Percentiles rank a stretch among this genome's conserved stretches.
phyloP scores from a whole-genome alignment of 2,329 filamentous ascomycete species.

The Stagonosporopsis chrysanthemi region DNA sequence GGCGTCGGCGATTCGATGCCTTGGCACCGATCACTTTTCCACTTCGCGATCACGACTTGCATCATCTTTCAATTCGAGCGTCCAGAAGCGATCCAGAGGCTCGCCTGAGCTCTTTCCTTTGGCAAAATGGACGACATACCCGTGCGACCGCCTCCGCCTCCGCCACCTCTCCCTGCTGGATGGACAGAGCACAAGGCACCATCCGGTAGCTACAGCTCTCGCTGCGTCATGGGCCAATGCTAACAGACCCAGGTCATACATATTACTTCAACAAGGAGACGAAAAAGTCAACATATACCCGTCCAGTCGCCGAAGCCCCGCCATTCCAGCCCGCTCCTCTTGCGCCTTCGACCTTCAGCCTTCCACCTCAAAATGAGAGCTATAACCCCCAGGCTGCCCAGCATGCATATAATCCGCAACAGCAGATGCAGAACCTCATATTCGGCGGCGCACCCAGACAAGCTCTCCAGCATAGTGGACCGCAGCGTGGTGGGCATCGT shows the following conservation, averaged over 20 bases:
- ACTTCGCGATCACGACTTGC: slow-evolving; percentile 5
- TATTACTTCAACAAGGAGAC: slow-evolving; percentile 89
- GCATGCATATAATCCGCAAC: slow-evolving; percentile 47
- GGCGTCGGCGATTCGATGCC: slow-evolving; percentile 38
- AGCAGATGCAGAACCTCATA: slow-evolving; percentile 61
- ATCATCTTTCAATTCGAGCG: neutral
- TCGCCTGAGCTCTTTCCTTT: neutral
- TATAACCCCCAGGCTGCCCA: slow-evolving; percentile 54
- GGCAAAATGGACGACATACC: slow-evolving; percentile 41
- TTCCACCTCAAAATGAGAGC: slow-evolving; percentile 34
- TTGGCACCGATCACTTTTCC: slow-evolving; percentile 44
- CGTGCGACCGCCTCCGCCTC: slow-evolving; percentile 39
- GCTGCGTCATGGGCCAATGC: slow-evolving; percentile 27
- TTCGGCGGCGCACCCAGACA: slow-evolving; percentile 38
- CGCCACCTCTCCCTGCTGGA: slow-evolving; percentile 73
- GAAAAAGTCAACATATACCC: slow-evolving; percentile 85
- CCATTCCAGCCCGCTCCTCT: slow-evolving; percentile 7
- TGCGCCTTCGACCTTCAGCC: slow-evolving; percentile 17
- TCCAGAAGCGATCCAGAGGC: neutral
- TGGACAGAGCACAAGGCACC: slow-evolving; percentile 96
- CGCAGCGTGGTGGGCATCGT: slow-evolving; percentile 48
- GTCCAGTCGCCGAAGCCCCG: slow-evolving; percentile 58
- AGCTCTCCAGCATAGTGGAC: slow-evolving; percentile 25
- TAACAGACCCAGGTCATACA: slow-evolving; percentile 67
- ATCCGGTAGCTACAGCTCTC: slow-evolving; percentile 59